Evolutionary conservation across 768 basidiomycete genomes (phyloP), one percentile per base, ranked within the genome.

Genomic region (Tricholoma furcatifolium): DNA sequence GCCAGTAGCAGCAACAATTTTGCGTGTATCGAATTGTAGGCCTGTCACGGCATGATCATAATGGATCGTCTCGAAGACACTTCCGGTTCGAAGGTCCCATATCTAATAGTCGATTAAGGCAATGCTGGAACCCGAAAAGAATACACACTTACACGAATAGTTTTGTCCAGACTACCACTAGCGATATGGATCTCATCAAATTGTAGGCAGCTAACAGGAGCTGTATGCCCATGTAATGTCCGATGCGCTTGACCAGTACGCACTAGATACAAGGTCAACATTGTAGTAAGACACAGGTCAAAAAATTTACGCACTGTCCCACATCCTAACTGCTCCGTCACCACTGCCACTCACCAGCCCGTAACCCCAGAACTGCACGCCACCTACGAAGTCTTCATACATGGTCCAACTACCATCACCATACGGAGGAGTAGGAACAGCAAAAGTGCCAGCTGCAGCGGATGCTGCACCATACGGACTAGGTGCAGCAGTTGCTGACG

Each of bases 331-430:
- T 2, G 90, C 96, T 34, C 96, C 94, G 67, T 99, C 97, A 1
- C 93, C 95, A 61, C 93, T 97, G 2, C 95, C 97, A 60, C 93
- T 97, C 4, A 98, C 93, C 32, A 99, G 80, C 1, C 93, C 97
- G 66, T 97, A 96, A 3, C 94, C 95, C 96, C 97, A 98, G 67
- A 98, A 98, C 67, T 98, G 97, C 39, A 98, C 88, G 3, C 90
- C 93, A 2, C 97, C 97, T 7, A 99, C 93, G 65, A 96, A 98
- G 68, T 99, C 95, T 67, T 94, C 85, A 67, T 96, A 97, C 81
- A 92, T 85, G 55, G 96, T 93, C 87, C 90, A 92, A 53, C 83
- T 89, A 5, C 93, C 93, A 65, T 97, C 94, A 0, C 90, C 84
- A 57, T 83, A 91, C 1, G 92, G 90, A 21, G 94, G 93, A 0